Evolutionary conservation across 2,329 filamentous ascomycete species (phyloP), one percentile per base, ranked within the genome.

Genomic region (Phaeosphaeria sp.): DNA sequence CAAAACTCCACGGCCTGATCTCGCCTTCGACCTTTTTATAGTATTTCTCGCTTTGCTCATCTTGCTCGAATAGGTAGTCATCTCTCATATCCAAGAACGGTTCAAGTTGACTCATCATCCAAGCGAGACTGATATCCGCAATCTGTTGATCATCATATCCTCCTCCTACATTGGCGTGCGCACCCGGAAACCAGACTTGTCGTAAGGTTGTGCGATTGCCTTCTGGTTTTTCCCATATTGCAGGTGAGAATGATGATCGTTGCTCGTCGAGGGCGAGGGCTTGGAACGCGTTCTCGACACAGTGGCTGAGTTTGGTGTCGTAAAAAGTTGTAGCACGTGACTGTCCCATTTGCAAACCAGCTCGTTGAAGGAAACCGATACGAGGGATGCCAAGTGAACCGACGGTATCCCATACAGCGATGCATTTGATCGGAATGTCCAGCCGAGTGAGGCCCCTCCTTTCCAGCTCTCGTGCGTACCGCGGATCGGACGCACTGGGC

Each of bases 131-230:
- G 25, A 86, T 83, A 42, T 84, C 82, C 11, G 81, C 79, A 33
- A 83, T 76, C 30, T 83, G 78, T 59, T 73, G 68, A 40, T 76
- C 74, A 51, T 76, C 74, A 43, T 78, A 80, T 0, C 82, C 81
- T 24, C 83, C 84, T 2, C 84, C 84, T 2, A 84, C 73, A 54
- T 85, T 83, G 9, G 79, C 77, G 63, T 86, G 84, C 25, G 78
- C 79, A 9, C 84, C 84, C 0, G 83, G 83, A 54, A 86, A 86
- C 84, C 84, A 86, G 8, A 82, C 81, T 66, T 86, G 83, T n/a
- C 79, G 77, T 25, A 85, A 59, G 9, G 70, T 74, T 2, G 81
- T 82, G n/a, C 63, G 73, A 57, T 79, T 80, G 25, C 78, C 78
- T 43, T 69, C 72, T 0, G 79, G 77, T 33, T 82, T 79, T 51